Percentiles rank a stretch among this genome's conserved stretches.
Conservation (phyloP, 1,139 yeast species). For the Protomyces lactucae-debilis region DNA sequence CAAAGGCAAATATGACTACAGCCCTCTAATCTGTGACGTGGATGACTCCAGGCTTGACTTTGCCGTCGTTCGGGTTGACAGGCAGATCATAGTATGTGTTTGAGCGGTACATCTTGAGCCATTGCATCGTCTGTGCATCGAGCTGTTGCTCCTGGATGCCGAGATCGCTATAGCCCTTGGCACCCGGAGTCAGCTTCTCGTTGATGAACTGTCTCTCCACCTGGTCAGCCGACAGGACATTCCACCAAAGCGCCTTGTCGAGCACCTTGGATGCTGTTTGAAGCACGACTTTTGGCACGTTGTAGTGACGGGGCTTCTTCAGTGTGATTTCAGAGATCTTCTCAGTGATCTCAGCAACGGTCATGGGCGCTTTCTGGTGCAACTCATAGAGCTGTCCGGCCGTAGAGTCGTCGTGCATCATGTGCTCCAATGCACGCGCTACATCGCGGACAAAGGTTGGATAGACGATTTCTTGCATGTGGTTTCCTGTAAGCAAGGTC, state of each 20-base stretch:
- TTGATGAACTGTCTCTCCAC: constrained; percentile 68
- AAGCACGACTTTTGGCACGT: constrained; percentile 53
- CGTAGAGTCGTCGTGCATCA: constrained; percentile 78
- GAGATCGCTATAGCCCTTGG: constrained; percentile 64
- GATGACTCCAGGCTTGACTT: constrained; percentile 15
- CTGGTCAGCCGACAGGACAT: constrained; percentile 66
- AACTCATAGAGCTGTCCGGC: constrained; percentile 72
- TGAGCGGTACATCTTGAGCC: constrained; percentile 42
- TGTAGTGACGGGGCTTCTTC: constrained; percentile 44
- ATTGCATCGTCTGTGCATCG: constrained; percentile 63
- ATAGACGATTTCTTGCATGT: constrained; percentile 57
- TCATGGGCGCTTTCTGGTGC: constrained; percentile 63
- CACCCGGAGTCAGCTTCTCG: constrained; percentile 59
- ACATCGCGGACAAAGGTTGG: constrained; percentile 80
- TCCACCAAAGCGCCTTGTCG: constrained; percentile 62
- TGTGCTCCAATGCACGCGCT: constrained; percentile 70
- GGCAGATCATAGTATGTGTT: constrained; percentile 20
- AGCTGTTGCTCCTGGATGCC: constrained; percentile 67
- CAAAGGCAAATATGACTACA: not conserved
- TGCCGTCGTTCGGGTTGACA: constrained; percentile 14
- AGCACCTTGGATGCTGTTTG: constrained; percentile 48
- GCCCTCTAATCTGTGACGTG: constrained; percentile 21
- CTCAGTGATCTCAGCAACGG: constrained; percentile 63
- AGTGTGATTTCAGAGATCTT: constrained; percentile 60
- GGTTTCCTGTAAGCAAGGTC: constrained; percentile 60